These are phyloP conservation scores for Fusarium sp. DNA, from an alignment of 2,329 filamentous ascomycete species.

Conservation along the genomic window DNA sequence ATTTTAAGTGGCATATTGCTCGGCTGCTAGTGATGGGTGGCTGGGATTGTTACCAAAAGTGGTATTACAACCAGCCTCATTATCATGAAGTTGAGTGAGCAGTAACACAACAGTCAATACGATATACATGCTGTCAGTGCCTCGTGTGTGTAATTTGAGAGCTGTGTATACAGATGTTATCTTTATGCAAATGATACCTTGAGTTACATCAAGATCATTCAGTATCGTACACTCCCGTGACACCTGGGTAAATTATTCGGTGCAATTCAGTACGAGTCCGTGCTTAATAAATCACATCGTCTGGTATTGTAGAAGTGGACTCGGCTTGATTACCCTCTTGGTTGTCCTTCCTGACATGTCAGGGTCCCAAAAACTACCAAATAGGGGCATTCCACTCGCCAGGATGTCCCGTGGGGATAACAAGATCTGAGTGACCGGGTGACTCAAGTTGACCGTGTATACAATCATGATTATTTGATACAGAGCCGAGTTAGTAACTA, in stretches of 20 bases:
- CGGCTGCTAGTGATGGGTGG: not conserved
- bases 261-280: not conserved
- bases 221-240: not conserved
- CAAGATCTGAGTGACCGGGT: conserved; percentile 7
- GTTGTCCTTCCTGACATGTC: not conserved
- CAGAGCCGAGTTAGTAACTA: not conserved
- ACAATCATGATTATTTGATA: not conserved
- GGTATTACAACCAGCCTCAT: not conserved
- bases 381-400: conserved; percentile 26
- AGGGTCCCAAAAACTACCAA: not conserved
- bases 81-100: not conserved
- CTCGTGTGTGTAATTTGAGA: not conserved
- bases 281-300: not conserved
- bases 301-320: not conserved
- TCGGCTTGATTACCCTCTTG: not conserved
- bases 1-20: not conserved
- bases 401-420: not conserved
- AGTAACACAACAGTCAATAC: not conserved
- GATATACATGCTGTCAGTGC: conserved; percentile 3
- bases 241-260: conserved; percentile 31
- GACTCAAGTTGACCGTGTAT: conserved; percentile 2
- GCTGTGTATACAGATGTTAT: not conserved
- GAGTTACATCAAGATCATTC: not conserved
- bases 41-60: not conserved
- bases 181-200: not conserved